Base-by-base conservation (phyloP, 441 rosid genomes). In the Francoa sonchifolia region DNA sequence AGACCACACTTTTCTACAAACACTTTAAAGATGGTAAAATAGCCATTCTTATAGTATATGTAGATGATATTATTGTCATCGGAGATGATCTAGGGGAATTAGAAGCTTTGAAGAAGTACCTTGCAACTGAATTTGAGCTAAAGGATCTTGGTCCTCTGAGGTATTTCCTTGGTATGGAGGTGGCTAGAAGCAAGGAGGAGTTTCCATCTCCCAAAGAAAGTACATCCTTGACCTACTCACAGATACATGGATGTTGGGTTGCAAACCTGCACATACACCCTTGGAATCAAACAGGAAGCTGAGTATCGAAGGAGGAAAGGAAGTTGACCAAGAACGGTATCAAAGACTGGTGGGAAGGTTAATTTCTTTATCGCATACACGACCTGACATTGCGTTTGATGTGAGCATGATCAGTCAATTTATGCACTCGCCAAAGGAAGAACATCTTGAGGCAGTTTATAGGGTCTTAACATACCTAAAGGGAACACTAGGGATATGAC, bases 351-450 rank as follows among this genome's bases (percentile, higher is more conserved):
- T 28, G 26, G 20, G 44, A n/a, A 48, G 37, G n/a, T 7, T 48
- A n/a, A 48, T 38, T 4, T 48, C 26, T 8, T 26, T 48, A 3
- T 26, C 54, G 8, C 27, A 38, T 26, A 48, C 44, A 1, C 6
- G 37, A 16, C 18, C 23, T 1, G 22, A 23, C 22, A 35, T 47
- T 6, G 11, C 26, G 1, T 47, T 14, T 47, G 32, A 9, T 8
- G 12, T 45, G 1, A 19, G 31, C 6, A 6, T 45, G 8, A 11
- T 45, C 2, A 21, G 40, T 33, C 33, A 36, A 26, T 35, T 47
- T 14, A 47, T 34, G 52, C 42, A 47, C 26, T 7, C 5, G 4
- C 42, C 25, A 15, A 23, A 13, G 9, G 8, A 14, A 3, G 15
- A 23, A 3, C 33, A 47, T 7, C 14, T 47, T 32, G 22, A 27